Evolutionary conservation across 164 flowering plant species (phyloP).

Genomic region (Taxillus chinensis): DNA sequence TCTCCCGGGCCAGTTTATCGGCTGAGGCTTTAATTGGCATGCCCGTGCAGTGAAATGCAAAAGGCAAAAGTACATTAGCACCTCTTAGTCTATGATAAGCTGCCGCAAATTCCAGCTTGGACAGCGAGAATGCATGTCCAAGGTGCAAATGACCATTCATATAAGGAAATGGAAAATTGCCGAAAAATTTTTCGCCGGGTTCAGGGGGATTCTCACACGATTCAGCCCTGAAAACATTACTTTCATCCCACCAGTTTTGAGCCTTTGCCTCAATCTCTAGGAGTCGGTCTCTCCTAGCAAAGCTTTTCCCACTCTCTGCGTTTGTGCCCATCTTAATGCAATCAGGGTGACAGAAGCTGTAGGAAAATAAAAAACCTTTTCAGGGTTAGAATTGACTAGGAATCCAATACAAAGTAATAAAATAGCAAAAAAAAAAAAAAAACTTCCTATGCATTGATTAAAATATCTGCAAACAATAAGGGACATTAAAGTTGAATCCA

Average conservation of each 20-base stretch:
- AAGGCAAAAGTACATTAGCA: slow-evolving; percentile 74
- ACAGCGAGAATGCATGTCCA: slow-evolving; percentile 89
- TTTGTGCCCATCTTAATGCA: slow-evolving; percentile 30
- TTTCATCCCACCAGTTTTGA: slow-evolving; percentile 55
- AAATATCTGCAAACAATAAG: too few species aligned
- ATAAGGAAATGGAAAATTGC: slow-evolving; percentile 87
- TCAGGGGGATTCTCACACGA: slow-evolving; percentile 39
- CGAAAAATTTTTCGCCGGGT: slow-evolving; percentile 73
- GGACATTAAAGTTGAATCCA: too few species aligned
- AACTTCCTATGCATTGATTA: too few species aligned
- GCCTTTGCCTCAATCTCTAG: slow-evolving; percentile 57
- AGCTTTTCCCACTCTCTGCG: slow-evolving; percentile 51
- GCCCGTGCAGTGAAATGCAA: slow-evolving; percentile 91
- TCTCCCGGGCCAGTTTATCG: slow-evolving; percentile 65
- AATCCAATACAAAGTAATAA: too few species aligned
- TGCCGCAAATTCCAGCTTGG: slow-evolving; percentile 86
- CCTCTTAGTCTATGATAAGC: slow-evolving; percentile 82
- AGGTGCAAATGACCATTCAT: slow-evolving; percentile 87
- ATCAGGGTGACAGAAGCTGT: slow-evolving; percentile 23
- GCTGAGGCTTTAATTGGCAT: slow-evolving; percentile 97
- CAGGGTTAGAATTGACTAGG: too few species aligned
- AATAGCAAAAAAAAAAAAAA: too few species aligned
- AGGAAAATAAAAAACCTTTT: neutral
- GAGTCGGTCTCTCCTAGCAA: slow-evolving; percentile 64
- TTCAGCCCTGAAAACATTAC: slow-evolving; percentile 57